These are phyloP conservation scores for Schizosaccharomyces cryophilus DNA, from an alignment of 805 yeast genomes.

Conservation along the genomic window DNA sequence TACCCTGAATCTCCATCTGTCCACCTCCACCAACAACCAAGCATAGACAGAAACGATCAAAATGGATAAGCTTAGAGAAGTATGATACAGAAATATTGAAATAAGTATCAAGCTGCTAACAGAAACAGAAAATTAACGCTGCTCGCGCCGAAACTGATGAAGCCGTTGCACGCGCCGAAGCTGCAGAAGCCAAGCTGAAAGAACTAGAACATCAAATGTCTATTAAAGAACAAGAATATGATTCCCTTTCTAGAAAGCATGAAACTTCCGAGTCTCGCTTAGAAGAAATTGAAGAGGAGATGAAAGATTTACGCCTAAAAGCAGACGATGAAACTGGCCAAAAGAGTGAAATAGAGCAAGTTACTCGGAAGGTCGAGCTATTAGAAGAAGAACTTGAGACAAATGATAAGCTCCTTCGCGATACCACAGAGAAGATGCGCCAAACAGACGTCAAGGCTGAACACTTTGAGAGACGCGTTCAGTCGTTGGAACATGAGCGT, in stretches of 20 bases:
- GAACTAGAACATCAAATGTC: slow-evolving; percentile 74
- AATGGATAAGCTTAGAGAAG: slow-evolving; percentile 29
- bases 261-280: background rate
- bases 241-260: slow-evolving; percentile 56
- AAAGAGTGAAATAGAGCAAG: slow-evolving; percentile 22
- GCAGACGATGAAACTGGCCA: background rate
- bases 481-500: slow-evolving; percentile 77
- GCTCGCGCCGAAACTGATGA: slow-evolving; percentile 85
- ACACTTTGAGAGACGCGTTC: slow-evolving; percentile 80
- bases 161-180: slow-evolving; percentile 95
- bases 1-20: background rate
- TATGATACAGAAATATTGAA: slow-evolving; percentile 12
- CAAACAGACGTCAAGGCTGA: slow-evolving; percentile 91
- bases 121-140: slow-evolving; percentile 48
- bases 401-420: slow-evolving; percentile 73
- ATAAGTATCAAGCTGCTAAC: background rate
- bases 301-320: background rate
- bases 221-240: slow-evolving; percentile 86
- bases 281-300: background rate
- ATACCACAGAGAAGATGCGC: slow-evolving; percentile 77
- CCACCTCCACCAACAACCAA: background rate
- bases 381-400: slow-evolving; percentile 80
- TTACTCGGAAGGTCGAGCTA: slow-evolving; percentile 66
- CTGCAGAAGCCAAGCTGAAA: slow-evolving; percentile 54
- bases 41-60: slow-evolving; percentile 4